A percentile compares a stretch with the other conserved stretches of the same genome.
These are phyloP conservation scores for Hordeum marinum DNA, from an alignment of 176 grass and related monocot genomes.

Conservation along the genomic window DNA sequence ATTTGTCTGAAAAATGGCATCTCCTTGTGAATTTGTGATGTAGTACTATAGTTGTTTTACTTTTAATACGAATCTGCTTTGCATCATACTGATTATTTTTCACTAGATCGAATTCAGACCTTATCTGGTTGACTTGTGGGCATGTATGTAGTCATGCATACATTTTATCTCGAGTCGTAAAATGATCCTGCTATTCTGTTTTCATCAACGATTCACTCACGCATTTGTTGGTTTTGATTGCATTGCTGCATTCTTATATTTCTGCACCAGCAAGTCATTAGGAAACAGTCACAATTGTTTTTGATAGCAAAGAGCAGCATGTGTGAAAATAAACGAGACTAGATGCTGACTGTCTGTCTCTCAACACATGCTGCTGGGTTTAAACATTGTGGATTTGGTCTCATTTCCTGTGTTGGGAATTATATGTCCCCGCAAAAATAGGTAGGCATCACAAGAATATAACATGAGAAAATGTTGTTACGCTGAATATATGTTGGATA, in stretches of 20 bases:
- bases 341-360: neutral
- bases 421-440: slow-evolving; percentile 60
- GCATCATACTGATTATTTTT: neutral
- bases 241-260: slow-evolving; percentile 37
- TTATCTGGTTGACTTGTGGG: no score
- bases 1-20: no score
- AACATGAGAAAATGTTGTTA: neutral
- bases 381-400: slow-evolving; percentile 88
- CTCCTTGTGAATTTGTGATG: no score
- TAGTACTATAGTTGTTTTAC: neutral
- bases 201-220: neutral
- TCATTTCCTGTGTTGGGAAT: slow-evolving; percentile 98
- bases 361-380: slow-evolving; percentile 58
- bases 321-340: slow-evolving; percentile 23
- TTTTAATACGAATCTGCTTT: neutral
- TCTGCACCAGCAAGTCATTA: neutral
- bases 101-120: no score
- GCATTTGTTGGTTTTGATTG: slow-evolving; percentile 48
- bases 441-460: neutral
- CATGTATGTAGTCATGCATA: no score
- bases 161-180: neutral
- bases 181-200: neutral
- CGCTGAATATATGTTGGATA: neutral
- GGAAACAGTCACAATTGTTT: neutral
- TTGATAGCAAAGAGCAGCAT: neutral